phyloP scores from a whole-genome alignment of 805 yeast species.

The Blastobotrys mokoenaii region DNA sequence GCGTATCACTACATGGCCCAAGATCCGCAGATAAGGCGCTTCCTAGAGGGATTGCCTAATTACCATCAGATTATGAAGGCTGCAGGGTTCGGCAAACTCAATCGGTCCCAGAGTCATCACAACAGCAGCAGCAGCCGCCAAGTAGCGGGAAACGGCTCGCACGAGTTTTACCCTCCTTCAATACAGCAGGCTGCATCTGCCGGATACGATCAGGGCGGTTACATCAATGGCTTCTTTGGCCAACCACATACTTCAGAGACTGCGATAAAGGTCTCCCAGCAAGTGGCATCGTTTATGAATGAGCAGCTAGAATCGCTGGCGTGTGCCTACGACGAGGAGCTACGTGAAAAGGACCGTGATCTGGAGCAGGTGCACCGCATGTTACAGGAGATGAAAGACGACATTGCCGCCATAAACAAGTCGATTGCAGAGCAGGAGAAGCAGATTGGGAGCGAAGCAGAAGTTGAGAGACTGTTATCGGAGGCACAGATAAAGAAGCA shows the following conservation, averaged over 20 bases:
- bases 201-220: neutral
- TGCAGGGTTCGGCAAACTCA: conserved; percentile 1
- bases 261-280: conserved; percentile 45
- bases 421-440: conserved; percentile 25
- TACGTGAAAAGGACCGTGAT: conserved; percentile 48
- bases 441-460: conserved; percentile 26
- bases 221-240: conserved; percentile 4
- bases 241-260: conserved; percentile 43
- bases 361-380: conserved; percentile 39
- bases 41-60: conserved; percentile 9
- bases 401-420: conserved; percentile 30
- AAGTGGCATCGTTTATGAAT: conserved; percentile 30
- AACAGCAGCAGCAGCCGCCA: neutral
- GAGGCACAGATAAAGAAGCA: conserved; percentile 23
- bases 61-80: conserved; percentile 12
- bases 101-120: neutral
- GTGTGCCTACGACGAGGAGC: conserved; percentile 44
- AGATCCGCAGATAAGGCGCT: conserved; percentile 20
- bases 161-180: neutral
- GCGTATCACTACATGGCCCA: conserved; percentile 32
- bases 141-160: neutral
- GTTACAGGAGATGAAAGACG: conserved; percentile 34
- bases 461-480: conserved; percentile 15
- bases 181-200: neutral
- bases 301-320: conserved; percentile 31